These are phyloP conservation scores for Fraxinus sp. DNA, from an alignment of 305 asterid species.

Conservation along the genomic window DNA sequence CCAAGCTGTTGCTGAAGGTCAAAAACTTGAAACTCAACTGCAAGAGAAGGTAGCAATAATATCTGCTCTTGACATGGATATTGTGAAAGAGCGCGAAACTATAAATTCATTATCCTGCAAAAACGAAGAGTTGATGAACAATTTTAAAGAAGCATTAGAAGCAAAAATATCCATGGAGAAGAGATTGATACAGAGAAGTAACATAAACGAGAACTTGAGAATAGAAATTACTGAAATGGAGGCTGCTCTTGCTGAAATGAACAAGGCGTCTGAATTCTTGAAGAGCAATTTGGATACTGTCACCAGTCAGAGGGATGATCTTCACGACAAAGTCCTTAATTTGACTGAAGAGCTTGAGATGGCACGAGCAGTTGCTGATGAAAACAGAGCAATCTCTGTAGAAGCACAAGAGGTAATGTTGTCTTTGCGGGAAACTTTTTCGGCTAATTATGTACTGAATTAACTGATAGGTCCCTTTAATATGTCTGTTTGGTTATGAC, in stretches of 20 bases:
- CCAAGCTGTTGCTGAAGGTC: constrained; percentile 52
- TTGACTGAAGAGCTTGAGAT: constrained; percentile 63
- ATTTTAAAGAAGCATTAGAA: constrained; percentile 45
- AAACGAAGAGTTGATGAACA: constrained; percentile 53
- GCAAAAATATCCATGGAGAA: constrained; percentile 52
- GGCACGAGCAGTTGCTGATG: constrained; percentile 65
- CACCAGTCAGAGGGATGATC: constrained; percentile 56
- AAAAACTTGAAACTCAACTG: constrained; percentile 54
- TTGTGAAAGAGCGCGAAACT: constrained; percentile 41
- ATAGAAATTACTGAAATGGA: constrained; percentile 62
- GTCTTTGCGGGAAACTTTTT: constrained; percentile 3
- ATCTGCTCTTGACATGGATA: constrained; percentile 56
- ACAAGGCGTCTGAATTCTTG: constrained; percentile 49
- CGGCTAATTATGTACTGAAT: constrained; percentile 13
- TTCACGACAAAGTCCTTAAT: constrained; percentile 38
- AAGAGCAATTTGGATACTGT: constrained; percentile 54
- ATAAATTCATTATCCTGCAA: constrained; percentile 44
- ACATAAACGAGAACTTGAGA: constrained; percentile 55
- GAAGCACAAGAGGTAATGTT: constrained; percentile 83
- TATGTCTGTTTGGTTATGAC: constrained; percentile 26
- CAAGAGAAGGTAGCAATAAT: constrained; percentile 52
- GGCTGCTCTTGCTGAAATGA: constrained; percentile 57
- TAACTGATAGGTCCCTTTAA: constrained; percentile 13
- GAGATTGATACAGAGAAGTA: constrained; percentile 50
- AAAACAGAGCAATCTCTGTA: constrained; percentile 56